These are phyloP conservation scores for Murraya koenigii DNA, from an alignment of 345 rosid species.

Conservation along the genomic window DNA sequence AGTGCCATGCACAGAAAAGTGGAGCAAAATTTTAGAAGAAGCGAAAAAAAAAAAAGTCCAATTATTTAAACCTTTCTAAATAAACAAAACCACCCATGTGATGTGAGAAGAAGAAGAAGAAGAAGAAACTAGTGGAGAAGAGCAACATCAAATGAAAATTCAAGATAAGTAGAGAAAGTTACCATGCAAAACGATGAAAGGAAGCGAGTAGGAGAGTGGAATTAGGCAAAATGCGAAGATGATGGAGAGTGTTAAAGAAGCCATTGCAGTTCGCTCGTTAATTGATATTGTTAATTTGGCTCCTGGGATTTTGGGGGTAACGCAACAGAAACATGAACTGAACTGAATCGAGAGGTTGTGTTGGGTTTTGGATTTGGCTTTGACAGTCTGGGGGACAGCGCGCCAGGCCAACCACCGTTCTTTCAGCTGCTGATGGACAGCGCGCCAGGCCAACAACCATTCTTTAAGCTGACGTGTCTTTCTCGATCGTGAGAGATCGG, in stretches of 20 bases:
- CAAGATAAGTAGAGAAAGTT: slow-evolving; percentile 8
- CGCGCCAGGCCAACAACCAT: not conserved
- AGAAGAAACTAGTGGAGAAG: not conserved
- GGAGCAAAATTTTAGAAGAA: too few species aligned
- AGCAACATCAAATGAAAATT: not conserved
- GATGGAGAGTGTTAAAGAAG: not conserved
- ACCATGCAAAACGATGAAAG: slow-evolving; percentile 83
- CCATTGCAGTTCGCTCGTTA: slow-evolving; percentile 15
- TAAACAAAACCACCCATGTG: not conserved
- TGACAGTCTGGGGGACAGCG: not conserved
- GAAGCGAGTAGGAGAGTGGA: slow-evolving; percentile 44
- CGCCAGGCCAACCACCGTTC: not conserved
- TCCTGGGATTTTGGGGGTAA: not conserved
- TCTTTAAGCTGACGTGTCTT: not conserved
- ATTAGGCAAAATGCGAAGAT: slow-evolving; percentile 14
- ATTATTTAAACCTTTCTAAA: not conserved
- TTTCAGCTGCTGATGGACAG: not conserved
- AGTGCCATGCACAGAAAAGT: not conserved
- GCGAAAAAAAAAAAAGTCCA: not conserved
- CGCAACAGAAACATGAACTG: not conserved
- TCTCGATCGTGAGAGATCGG: not conserved
- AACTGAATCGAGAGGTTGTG: not conserved
- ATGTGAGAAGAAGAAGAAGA: too few species aligned
- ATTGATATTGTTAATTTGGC: not conserved
- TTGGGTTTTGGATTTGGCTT: not conserved